phyloP scores from a whole-genome alignment of 208 protist species.

The Trypanosomatidae sp. region DNA sequence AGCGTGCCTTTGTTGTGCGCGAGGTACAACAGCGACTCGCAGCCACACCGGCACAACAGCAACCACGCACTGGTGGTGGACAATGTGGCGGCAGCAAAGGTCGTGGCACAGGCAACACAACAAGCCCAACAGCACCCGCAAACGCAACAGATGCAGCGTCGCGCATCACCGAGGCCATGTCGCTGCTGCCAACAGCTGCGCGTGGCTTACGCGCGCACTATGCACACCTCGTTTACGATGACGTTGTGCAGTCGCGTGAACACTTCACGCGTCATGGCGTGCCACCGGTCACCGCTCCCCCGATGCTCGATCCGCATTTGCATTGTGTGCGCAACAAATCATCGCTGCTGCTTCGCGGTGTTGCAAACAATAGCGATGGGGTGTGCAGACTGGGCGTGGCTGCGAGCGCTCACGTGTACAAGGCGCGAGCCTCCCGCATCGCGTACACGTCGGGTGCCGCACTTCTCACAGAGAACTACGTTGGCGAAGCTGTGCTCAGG shows the following conservation, averaged over 20 bases:
- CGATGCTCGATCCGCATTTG: constrained; percentile 35
- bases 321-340: constrained; percentile 47
- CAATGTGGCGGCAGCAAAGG: no score
- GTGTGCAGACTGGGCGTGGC: background rate
- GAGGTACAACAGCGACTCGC: constrained; percentile 12
- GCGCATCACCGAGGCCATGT: no score
- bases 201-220: constrained; percentile 59
- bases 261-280: constrained; percentile 20
- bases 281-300: constrained; percentile 18
- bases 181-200: no score
- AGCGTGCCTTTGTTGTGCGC: constrained; percentile 46
- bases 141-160: no score
- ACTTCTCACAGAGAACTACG: background rate
- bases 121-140: no score
- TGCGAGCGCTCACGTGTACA: background rate
- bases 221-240: constrained; percentile 50
- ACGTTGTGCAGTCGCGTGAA: constrained; percentile 17
- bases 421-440: background rate
- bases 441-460: constrained; percentile 2
- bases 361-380: no score
- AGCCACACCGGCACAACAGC: background rate
- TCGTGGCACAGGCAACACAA: no score
- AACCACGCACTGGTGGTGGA: constrained; percentile 5
- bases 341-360: constrained; percentile 16
- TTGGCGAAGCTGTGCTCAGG: no score